A percentile compares a stretch with the other conserved stretches of the same genome.
Conservation (phyloP, 371 early-diverging fungal genomes). For the Mycotypha africana region DNA sequence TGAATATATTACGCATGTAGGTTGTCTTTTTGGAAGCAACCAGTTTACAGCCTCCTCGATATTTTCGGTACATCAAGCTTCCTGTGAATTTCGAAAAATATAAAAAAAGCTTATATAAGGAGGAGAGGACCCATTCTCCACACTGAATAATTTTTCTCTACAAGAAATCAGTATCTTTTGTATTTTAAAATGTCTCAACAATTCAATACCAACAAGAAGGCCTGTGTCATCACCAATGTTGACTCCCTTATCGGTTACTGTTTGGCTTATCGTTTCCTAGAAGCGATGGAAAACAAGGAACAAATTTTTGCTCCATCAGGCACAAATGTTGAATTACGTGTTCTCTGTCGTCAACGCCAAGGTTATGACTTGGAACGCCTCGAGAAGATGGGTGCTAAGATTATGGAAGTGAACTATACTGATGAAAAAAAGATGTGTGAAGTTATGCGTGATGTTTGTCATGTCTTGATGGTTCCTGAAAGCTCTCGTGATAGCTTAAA, state of each 20-base stretch:
- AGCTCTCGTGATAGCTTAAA: constrained; percentile 16
- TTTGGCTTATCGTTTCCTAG: constrained; percentile 24
- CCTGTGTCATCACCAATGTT: constrained; percentile 29
- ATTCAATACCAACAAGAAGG: constrained; percentile 2
- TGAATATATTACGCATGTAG: too few relatives aligned
- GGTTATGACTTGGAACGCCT: constrained; percentile 11
- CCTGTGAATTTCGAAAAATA: too few relatives aligned
- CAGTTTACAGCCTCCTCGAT: too few relatives aligned
- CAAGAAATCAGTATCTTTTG: background rate
- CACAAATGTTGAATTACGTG: constrained; percentile 11
- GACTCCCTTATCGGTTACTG: constrained; percentile 33
- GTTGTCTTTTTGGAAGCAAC: too few relatives aligned
- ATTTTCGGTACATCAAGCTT: too few relatives aligned
- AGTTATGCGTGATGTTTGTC: constrained; percentile 11
- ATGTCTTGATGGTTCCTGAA: constrained; percentile 28
- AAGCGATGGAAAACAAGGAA: constrained; percentile 7
- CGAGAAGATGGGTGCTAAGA: constrained; percentile 29
- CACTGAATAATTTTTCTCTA: background rate
- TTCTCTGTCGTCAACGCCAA: constrained; percentile 20
- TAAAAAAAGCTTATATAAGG: background rate
- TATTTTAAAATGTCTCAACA: constrained; percentile 27
- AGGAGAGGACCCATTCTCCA: background rate
- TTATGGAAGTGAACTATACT: constrained; percentile 24
- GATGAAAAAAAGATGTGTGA: constrained; percentile 21
- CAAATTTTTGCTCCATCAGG: background rate